Evolutionary conservation across 176 grass and related monocot species (phyloP), one percentile per base, ranked within the genome.

Genomic region (Musa beccarii): DNA sequence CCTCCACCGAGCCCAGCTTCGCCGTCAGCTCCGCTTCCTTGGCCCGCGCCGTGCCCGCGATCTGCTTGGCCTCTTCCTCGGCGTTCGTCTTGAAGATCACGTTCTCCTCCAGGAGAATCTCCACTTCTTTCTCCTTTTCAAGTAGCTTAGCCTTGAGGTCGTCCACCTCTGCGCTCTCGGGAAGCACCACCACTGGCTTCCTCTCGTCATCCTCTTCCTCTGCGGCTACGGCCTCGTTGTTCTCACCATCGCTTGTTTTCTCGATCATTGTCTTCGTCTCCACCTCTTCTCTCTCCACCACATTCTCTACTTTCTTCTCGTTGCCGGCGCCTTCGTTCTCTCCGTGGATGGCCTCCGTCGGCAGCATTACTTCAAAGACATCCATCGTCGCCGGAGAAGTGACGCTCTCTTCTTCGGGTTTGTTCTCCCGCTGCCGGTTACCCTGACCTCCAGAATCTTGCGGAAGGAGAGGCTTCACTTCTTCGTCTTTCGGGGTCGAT

Each of bases 341-440:
- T 68, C 82, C 84, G 54, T 84, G 68, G 57, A 50, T 52, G 13
- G 57, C 8, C 28, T 76, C 88, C 8, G 50, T 57, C 2, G 70
- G 75, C 49, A 76, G 57, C 10, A 89, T 26, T 1, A 76, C 89
- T 79, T 96, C 93, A 2, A 90, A 92, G 56, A 96, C 87, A 73
- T 96, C 89, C 43, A 50, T 70, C 3, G 87, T 92, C 10, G 83
- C 81, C 11, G 81, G 86, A 22, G 68, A 70, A 70, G 68, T 20
- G 68, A 51, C 68, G 68, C 68, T 70, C 55, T 54, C 81, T 68
- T 84, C 84, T 16, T 56, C 78, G 8, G 66, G 49, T 19, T 77
- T 49, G 22, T 24, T 83, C 57, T 2, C 5, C 54, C 8, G 26
- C 49, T 25, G 12, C 62, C 9, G 13, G 10, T 34, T 51, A 13